Conservation (phyloP, 139 green algal species). For the Chlorella vulgaris region DNA sequence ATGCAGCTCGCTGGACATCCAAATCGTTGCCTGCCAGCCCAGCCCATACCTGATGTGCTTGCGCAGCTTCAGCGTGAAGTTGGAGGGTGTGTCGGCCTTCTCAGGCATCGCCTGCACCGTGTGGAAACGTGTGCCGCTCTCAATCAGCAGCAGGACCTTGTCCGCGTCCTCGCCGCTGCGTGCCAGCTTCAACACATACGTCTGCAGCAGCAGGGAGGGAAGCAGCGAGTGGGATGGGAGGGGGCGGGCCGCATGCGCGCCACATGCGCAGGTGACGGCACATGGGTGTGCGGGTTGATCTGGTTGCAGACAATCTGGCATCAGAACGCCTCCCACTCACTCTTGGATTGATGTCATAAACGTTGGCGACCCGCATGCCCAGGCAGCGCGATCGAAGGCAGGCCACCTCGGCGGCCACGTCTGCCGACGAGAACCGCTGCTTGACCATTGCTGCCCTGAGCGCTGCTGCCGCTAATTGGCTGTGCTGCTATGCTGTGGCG, state of each 20-base stretch:
- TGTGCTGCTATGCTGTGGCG: no score
- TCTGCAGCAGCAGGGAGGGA: not conserved
- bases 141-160: conserved; percentile 92
- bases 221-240: not conserved
- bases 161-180: conserved; percentile 90
- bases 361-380: conserved; percentile 89
- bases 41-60: conserved; percentile 83
- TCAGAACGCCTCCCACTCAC: conserved; percentile 31
- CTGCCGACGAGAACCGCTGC: conserved; percentile 83
- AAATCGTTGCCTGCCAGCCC: not conserved
- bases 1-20: no score
- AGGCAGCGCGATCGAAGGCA: conserved; percentile 79
- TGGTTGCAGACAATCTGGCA: not conserved
- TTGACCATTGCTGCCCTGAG: conserved; percentile 73
- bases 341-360: conserved; percentile 95
- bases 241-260: not conserved
- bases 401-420: conserved; percentile 91
- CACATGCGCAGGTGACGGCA: not conserved
- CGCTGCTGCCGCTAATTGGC: not conserved
- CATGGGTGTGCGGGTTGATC: no score
- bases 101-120: conserved; percentile 75
- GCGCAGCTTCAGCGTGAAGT: conserved; percentile 96
- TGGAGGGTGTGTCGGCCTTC: conserved; percentile 80
- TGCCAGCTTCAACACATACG: conserved; percentile 92
- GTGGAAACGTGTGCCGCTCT: conserved; percentile 90